Conservation (phyloP, 2,329 filamentous ascomycete genomes). For the Aspergillus caelatus region DNA sequence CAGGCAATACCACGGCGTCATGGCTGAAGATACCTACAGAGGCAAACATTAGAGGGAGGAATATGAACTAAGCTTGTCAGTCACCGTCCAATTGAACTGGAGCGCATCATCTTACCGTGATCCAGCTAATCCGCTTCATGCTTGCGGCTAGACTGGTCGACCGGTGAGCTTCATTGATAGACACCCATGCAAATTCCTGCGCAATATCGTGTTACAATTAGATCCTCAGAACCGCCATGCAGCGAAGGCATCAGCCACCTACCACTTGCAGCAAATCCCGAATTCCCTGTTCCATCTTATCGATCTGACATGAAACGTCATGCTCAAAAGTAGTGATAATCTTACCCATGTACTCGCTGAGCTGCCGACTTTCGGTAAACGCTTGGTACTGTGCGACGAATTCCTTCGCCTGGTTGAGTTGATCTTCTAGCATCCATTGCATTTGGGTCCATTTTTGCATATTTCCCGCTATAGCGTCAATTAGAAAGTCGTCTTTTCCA, state of each 20-base stretch:
- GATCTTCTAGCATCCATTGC: conserved; percentile 15
- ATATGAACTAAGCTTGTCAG: conserved; percentile 16
- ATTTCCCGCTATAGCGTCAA: conserved; percentile 19
- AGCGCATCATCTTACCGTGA: conserved; percentile 8
- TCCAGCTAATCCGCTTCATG: conserved; percentile 22
- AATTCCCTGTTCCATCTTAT: conserved; percentile 20
- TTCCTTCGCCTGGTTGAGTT: conserved; percentile 15
- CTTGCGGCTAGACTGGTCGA: conserved; percentile 20
- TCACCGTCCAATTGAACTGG: background rate
- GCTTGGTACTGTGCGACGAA: conserved; percentile 19
- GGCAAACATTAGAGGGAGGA: conserved; percentile 17
- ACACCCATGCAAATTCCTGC: conserved; percentile 22
- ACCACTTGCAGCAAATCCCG: conserved; percentile 20
- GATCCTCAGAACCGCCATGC: background rate
- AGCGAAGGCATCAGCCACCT: background rate
- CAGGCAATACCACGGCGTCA: background rate
- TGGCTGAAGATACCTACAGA: conserved; percentile 8
- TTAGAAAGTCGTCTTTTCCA: conserved; percentile 17
- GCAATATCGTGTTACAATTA: background rate
- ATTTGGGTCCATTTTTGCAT: conserved; percentile 20
- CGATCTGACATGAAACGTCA: conserved; percentile 17
- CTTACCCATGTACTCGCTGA: conserved; percentile 16
- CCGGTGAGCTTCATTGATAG: conserved; percentile 21
- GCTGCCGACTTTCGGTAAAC: conserved; percentile 17
- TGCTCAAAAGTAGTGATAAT: conserved; percentile 12